A percentile compares a stretch with the other conserved stretches of the same genome.
Evolutionary conservation across 176 grass and related monocot species (phyloP).

Genomic region (Triticum monococcum): DNA sequence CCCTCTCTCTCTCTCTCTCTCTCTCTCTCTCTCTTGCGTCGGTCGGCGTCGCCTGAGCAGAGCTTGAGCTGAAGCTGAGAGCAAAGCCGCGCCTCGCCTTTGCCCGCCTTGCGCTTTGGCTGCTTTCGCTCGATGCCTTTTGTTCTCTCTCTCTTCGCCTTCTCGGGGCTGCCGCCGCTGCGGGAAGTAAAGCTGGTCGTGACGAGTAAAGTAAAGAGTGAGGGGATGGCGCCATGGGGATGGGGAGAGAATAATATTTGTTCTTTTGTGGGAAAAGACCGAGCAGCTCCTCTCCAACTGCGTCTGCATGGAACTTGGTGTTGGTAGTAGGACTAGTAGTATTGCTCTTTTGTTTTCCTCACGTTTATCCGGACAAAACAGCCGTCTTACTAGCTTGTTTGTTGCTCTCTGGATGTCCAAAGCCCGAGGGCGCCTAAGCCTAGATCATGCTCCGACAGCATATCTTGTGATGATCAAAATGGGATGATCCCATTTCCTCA

Average conservation of each 20-base stretch:
- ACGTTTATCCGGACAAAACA: neutral
- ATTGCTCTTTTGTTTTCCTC: neutral
- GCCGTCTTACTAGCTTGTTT: neutral
- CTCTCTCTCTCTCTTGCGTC: neutral
- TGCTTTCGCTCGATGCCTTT: neutral
- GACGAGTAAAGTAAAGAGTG: neutral
- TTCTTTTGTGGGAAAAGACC: neutral
- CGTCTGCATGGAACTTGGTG: neutral
- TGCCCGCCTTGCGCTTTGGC: neutral
- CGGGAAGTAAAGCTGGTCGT: neutral
- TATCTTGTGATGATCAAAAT: neutral
- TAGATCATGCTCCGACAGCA: neutral
- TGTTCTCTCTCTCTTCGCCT: neutral
- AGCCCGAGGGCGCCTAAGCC: neutral
- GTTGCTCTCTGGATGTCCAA: neutral
- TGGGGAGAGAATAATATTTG: neutral
- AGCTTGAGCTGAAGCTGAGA: neutral
- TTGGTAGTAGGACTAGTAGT: too few species aligned
- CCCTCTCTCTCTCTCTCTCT: neutral
- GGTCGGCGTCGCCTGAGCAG: neutral
- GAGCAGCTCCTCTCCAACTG: neutral
- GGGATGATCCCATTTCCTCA: too few species aligned
- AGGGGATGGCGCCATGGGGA: neutral
- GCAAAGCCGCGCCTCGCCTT: neutral
- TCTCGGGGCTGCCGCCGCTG: neutral